Evolutionary conservation across 257 asterid genomes (phyloP).

Genomic region (Scutellaria baicalensis): DNA sequence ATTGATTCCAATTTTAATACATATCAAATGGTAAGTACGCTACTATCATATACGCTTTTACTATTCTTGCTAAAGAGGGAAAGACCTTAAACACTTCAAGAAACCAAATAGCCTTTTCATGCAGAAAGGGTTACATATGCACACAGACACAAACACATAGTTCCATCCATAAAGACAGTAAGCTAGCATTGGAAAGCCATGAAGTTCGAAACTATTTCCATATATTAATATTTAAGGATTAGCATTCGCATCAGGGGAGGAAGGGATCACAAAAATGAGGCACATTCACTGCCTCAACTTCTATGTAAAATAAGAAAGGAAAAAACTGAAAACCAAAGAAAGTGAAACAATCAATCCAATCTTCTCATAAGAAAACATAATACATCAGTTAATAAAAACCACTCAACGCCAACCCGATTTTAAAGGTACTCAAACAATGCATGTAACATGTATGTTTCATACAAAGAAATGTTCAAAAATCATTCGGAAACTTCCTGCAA

Average conservation of each 20-base stretch:
- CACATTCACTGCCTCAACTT: background rate
- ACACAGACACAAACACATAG: background rate
- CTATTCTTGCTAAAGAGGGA: background rate
- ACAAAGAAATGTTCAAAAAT: background rate
- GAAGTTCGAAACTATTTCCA: background rate
- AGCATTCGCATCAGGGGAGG: background rate
- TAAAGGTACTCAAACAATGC: background rate
- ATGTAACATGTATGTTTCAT: background rate
- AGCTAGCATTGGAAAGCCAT: background rate
- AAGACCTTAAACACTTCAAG: background rate
- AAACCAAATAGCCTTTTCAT: background rate
- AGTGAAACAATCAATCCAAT: background rate
- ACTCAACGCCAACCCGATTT: background rate
- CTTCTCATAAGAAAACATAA: background rate
- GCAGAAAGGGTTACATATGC: background rate
- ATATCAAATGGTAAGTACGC: background rate
- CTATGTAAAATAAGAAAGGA: background rate
- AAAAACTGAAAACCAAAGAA: background rate
- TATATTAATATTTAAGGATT: background rate
- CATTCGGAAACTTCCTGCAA: background rate
- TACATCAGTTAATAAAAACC: background rate
- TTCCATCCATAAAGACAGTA: background rate
- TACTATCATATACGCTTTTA: background rate
- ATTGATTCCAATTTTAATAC: background rate
- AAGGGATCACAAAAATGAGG: background rate